Percentiles rank a stretch among this genome's conserved stretches.
Conservation (phyloP, 371 early-diverging fungal genomes). For the Mortierella sp. region DNA sequence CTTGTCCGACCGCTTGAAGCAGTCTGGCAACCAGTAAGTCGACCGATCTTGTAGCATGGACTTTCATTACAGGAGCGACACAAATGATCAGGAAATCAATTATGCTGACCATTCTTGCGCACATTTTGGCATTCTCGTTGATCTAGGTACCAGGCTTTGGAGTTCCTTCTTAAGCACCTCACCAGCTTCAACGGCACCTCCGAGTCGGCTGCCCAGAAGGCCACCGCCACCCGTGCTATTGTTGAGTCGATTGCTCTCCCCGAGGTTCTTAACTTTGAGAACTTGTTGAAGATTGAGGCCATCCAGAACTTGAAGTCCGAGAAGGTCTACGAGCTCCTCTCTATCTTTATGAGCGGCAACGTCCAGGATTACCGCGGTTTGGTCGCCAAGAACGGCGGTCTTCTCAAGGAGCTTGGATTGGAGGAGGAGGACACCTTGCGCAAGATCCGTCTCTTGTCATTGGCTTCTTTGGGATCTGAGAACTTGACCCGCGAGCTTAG, state of each 20-base stretch:
- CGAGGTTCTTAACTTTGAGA: conserved; percentile 87
- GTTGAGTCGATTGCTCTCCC: conserved; percentile 79
- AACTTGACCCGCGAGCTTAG: conserved; percentile 79
- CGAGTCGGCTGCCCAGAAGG: conserved; percentile 62
- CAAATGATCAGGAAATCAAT: neutral
- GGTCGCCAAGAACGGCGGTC: conserved; percentile 63
- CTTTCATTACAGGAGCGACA: neutral
- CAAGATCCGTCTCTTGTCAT: conserved; percentile 91
- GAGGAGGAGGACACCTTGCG: conserved; percentile 73
- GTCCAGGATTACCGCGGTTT: conserved; percentile 78
- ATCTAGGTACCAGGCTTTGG: conserved; percentile 68
- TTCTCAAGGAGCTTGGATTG: conserved; percentile 67
- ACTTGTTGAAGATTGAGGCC: conserved; percentile 77
- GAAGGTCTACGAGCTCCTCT: conserved; percentile 75
- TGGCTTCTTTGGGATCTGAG: conserved; percentile 86
- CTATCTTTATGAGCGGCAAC: conserved; percentile 82
- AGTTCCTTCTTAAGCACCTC: conserved; percentile 79
- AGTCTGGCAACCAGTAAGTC: conserved; percentile 75
- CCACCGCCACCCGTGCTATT: conserved; percentile 69
- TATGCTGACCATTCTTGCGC: neutral
- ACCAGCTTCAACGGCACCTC: conserved; percentile 65
- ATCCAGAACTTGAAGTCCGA: conserved; percentile 80
- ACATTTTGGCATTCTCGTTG: neutral
- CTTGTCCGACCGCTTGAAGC: conserved; percentile 76
- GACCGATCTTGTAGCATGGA: neutral